Evolutionary conservation across 108 stramenopile species (phyloP).

Genomic region (Nannochloropsis oceanica): DNA sequence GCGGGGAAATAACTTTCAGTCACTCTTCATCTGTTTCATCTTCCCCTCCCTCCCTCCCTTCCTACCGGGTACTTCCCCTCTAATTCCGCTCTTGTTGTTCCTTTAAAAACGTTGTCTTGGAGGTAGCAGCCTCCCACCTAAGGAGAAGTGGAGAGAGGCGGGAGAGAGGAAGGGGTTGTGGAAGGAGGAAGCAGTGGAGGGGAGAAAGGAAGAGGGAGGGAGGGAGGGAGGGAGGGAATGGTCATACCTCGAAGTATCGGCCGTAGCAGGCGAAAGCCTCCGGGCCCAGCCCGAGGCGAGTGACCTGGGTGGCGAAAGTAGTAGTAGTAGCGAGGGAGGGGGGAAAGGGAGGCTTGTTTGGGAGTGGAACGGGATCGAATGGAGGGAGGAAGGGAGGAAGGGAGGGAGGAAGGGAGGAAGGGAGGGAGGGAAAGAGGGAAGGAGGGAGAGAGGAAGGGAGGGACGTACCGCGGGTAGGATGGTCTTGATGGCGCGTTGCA

Average conservation of each 20-base stretch:
- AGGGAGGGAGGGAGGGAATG: neutral
- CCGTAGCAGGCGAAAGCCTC: neutral
- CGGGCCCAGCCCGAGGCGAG: neutral
- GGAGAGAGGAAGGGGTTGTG: neutral
- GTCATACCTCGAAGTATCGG: neutral
- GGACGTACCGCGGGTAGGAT: neutral
- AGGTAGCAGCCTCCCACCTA: neutral
- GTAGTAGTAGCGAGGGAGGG: neutral
- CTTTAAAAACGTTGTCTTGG: neutral
- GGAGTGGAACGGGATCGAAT: neutral
- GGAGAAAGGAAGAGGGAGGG: neutral
- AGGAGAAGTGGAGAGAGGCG: neutral
- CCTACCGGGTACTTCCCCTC: neutral
- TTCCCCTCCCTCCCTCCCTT: neutral
- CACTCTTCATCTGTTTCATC: too few species aligned
- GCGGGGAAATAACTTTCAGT: too few species aligned
- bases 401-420: neutral
- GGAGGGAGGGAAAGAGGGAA: neutral
- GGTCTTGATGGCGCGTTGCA: neutral
- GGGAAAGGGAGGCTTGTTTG: neutral
- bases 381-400: too few species aligned
- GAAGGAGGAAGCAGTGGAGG: neutral
- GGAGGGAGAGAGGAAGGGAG: neutral
- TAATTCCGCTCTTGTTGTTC: neutral
- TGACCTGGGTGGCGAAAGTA: too few species aligned